Evolutionary conservation across 2,329 filamentous ascomycete genomes (phyloP).

Genomic region (Cercospora sp.): DNA sequence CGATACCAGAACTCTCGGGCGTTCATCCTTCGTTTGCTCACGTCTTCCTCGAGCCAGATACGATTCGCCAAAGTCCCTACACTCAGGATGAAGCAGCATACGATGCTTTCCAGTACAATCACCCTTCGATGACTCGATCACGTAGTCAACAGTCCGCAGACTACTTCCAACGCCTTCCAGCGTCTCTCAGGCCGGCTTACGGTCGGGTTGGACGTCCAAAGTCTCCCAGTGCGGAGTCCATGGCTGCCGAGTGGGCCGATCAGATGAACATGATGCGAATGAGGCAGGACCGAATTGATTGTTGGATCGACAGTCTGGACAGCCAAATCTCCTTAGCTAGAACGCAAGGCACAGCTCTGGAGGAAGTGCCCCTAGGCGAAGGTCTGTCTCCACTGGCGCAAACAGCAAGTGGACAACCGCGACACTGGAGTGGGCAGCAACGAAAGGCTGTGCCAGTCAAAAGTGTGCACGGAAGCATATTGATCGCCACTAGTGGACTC

Average conservation of each 20-base stretch:
- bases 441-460: not conserved
- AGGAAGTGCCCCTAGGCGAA: not conserved
- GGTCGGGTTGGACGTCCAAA: not conserved
- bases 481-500: not conserved
- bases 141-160: not conserved
- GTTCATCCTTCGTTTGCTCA: not conserved
- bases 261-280: constrained; percentile 1
- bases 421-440: constrained; percentile 3
- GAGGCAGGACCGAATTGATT: constrained; percentile 8
- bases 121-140: not conserved
- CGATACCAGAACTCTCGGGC: not conserved
- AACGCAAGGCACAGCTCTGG: constrained; percentile 1
- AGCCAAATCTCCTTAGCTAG: constrained; percentile 5
- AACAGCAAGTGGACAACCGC: not conserved
- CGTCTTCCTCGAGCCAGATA: not conserved
- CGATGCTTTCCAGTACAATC: not conserved
- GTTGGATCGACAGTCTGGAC: constrained; percentile 3
- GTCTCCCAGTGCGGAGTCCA: not conserved
- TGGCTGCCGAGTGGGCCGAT: not conserved
- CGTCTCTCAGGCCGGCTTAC: constrained; percentile 1
- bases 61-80: not conserved
- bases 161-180: not conserved
- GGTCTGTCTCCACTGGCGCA: constrained; percentile 2
- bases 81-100: not conserved
- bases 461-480: constrained; percentile 12